Percentiles rank a stretch among this genome's conserved stretches.
Conservation (phyloP, 257 asterid genomes). For the Solanum lignicaule region DNA sequence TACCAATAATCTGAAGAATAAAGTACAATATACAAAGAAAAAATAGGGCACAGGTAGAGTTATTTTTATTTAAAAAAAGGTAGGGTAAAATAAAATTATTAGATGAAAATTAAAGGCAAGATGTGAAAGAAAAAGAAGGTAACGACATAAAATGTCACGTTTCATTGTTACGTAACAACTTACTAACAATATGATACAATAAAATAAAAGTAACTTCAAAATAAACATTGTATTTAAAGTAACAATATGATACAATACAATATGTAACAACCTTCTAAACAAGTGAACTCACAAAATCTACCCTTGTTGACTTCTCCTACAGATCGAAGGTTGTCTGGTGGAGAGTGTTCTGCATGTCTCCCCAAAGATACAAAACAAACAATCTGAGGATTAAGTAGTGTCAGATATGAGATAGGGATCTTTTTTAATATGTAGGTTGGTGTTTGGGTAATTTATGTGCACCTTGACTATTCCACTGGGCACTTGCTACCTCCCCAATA, state of each 20-base stretch:
- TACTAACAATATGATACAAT: not conserved
- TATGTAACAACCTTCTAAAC: not conserved
- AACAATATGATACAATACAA: not conserved
- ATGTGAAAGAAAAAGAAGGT: not conserved
- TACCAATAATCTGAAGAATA: not conserved
- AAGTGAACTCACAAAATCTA: not conserved
- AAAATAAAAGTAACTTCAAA: not conserved
- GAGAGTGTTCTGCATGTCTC: not conserved
- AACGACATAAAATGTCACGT: not conserved
- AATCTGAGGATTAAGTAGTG: not conserved
- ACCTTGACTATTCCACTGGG: not conserved
- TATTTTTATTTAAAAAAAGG: not conserved
- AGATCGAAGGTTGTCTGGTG: not conserved
- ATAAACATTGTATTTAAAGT: not conserved
- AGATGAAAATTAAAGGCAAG: not conserved
- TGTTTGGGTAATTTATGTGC: not conserved
- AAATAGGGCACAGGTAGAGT: not conserved
- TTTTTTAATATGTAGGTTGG: not conserved
- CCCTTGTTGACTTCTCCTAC: not conserved
- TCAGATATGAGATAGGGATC: not conserved
- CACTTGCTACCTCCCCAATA: not conserved
- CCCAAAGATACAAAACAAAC: not conserved
- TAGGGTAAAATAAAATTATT: not conserved
- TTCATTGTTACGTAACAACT: not conserved
- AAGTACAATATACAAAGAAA: not conserved